Evolutionary conservation across 2,329 filamentous ascomycete species (phyloP).

Genomic region (Helotiales sp.): DNA sequence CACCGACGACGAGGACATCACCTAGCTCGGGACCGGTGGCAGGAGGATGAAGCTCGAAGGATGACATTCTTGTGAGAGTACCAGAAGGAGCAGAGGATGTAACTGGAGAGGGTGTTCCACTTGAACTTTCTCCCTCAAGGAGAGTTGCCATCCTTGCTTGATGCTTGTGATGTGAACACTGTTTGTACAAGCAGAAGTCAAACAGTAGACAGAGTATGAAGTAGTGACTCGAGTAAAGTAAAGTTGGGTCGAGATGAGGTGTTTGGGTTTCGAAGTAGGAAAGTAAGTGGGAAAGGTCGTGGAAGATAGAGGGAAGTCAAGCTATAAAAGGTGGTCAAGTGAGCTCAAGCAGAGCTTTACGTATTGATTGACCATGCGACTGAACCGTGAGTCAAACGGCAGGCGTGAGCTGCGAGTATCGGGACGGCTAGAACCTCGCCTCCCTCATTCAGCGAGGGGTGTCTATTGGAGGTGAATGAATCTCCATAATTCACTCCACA

Average conservation of each 20-base stretch:
- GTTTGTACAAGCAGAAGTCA: background rate
- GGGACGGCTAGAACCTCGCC: conserved; percentile 2
- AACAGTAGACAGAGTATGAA: background rate
- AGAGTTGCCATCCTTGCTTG: conserved; percentile 9
- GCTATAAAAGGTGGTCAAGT: conserved; percentile 3
- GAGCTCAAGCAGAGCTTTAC: background rate
- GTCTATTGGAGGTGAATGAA: conserved; percentile 1
- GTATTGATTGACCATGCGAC: background rate
- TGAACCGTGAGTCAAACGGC: background rate
- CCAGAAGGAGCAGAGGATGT: conserved; percentile 4
- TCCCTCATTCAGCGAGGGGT: background rate
- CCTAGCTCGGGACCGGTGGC: conserved; percentile 4
- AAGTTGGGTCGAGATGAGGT: background rate
- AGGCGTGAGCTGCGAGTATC: background rate
- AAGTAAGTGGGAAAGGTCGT: background rate
- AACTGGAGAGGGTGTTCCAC: conserved; percentile 10
- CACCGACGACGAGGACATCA: conserved; percentile 19
- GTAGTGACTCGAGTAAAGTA: background rate
- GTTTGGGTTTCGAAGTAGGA: background rate
- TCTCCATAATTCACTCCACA: background rate
- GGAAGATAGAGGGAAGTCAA: background rate
- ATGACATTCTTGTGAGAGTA: conserved; percentile 15
- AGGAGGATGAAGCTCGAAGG: conserved; percentile 4
- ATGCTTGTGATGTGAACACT: background rate
- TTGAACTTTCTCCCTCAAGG: conserved; percentile 2